Evolutionary conservation across 768 basidiomycete genomes (phyloP).

Genomic region (Termitomyces sp.): DNA sequence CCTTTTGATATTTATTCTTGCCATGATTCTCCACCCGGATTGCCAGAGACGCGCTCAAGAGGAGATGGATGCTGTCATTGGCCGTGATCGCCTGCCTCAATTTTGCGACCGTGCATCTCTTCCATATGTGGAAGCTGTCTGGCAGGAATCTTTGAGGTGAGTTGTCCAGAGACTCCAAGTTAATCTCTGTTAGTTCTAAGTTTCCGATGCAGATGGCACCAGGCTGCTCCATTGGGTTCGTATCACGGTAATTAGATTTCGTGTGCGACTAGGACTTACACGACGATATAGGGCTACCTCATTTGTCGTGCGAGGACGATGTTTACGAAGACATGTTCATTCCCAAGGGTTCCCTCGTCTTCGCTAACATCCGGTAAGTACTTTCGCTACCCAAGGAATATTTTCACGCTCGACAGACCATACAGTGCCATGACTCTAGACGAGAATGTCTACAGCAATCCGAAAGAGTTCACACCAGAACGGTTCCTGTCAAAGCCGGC

Average conservation of each 20-base stretch:
- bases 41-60: constrained; percentile 12
- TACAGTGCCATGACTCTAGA: constrained; percentile 25
- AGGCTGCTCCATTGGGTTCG: constrained; percentile 10
- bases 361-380: constrained; percentile 16
- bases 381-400: background rate
- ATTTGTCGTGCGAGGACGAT: constrained; percentile 14
- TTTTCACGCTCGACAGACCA: background rate
- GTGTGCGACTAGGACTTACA: background rate
- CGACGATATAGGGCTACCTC: constrained; percentile 13
- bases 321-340: constrained; percentile 19
- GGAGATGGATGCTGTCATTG: constrained; percentile 14
- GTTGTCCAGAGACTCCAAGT: background rate
- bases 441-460: constrained; percentile 22
- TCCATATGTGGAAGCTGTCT: constrained; percentile 10
- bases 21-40: constrained; percentile 16
- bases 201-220: constrained; percentile 9
- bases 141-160: constrained; percentile 11
- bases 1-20: constrained; percentile 8
- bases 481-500: constrained; percentile 22
- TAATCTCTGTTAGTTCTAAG: background rate
- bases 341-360: constrained; percentile 15
- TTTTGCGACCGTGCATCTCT: constrained; percentile 13
- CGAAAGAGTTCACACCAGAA: constrained; percentile 19
- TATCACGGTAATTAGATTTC: background rate
- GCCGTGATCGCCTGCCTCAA: constrained; percentile 12